Conservation (phyloP, 2,329 filamentous ascomycete species). For the Ceratocystis eucalypticola region DNA sequence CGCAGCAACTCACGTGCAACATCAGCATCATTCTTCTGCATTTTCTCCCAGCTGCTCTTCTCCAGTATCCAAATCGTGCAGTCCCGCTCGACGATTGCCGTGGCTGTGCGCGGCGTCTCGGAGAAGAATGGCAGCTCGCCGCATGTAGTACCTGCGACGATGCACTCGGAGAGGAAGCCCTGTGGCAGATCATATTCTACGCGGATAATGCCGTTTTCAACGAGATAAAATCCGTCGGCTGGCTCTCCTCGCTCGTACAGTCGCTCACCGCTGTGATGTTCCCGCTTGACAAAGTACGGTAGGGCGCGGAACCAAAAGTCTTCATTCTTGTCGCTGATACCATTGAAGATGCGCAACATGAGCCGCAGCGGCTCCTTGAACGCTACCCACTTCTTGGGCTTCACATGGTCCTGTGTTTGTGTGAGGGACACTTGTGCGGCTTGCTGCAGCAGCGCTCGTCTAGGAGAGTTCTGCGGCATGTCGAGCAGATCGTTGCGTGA, state of each 20-base stretch:
- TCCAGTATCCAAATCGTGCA: slow-evolving; percentile 75
- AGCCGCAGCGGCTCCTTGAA: slow-evolving; percentile 85
- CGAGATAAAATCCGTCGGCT: slow-evolving; percentile 74
- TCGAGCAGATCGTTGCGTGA: slow-evolving; percentile 17
- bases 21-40: slow-evolving; percentile 61
- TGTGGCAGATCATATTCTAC: slow-evolving; percentile 87
- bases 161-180: slow-evolving; percentile 77
- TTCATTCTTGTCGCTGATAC: slow-evolving; percentile 70
- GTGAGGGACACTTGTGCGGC: slow-evolving; percentile 45
- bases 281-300: slow-evolving; percentile 58
- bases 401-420: slow-evolving; percentile 48
- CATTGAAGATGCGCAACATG: slow-evolving; percentile 90
- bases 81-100: slow-evolving; percentile 68
- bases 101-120: slow-evolving; percentile 75
- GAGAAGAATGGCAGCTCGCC: slow-evolving; percentile 95
- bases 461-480: slow-evolving; percentile 59
- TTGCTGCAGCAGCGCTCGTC: slow-evolving; percentile 60
- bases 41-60: slow-evolving; percentile 51
- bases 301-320: slow-evolving; percentile 86
- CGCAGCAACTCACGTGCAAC: slow-evolving; percentile 73
- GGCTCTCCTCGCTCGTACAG: slow-evolving; percentile 66
- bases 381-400: slow-evolving; percentile 63
- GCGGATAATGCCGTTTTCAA: slow-evolving; percentile 78
- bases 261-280: slow-evolving; percentile 54
- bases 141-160: slow-evolving; percentile 86